Base-by-base conservation (phyloP, 768 basidiomycete genomes). In the Auricularia auricula-judae region DNA sequence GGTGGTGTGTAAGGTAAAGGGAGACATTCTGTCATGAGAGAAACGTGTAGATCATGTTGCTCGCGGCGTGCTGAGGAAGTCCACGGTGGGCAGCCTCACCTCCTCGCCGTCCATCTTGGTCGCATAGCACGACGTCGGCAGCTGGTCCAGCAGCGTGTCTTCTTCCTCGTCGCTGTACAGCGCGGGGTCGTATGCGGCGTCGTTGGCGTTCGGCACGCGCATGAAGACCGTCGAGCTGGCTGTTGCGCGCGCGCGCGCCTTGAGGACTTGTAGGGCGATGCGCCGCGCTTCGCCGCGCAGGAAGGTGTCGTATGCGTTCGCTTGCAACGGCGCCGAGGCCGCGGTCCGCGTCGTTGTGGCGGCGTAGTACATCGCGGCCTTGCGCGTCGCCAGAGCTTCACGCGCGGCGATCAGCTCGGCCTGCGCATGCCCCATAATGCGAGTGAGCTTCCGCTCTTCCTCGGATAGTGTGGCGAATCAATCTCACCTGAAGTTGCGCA, bases 221-320 rank as follows among this genome's bases (percentile, higher is more conserved):
- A 51, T 51, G 47, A 51, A 51, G 11, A 51, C 11, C 47, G 47
- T 51, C 47, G 47, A 16, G 14, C 21, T 21, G 14, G 47, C 39
- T 7, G 39, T 42, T 14, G 39, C 39, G 2, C 39, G 21, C 47
- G 18, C 21, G 3, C 47, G 14, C 16, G 47, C 70, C n/a, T 74
- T 21, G 2, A 74, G 29, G 58, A 73, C 74, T 3, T 74, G 69
- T 67, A 74, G 77, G 3, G 77, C 14, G 16, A 34, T 66, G 4
- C 47, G 66, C 66, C 18, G 65, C 66, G 62, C 76, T 74, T 66
- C 73, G 67, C 63, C 47, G 65, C 18, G 61, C 8, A 18, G 44
- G 51, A 14, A 53, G 36, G 10, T 39, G 14, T 51, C 47, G 47
- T 51, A 51, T 3, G 14, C 21, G 47, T 1, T 51, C 11, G 21